Conservation (phyloP, 768 basidiomycete genomes). For the Kwoniella newhampshirensis region DNA sequence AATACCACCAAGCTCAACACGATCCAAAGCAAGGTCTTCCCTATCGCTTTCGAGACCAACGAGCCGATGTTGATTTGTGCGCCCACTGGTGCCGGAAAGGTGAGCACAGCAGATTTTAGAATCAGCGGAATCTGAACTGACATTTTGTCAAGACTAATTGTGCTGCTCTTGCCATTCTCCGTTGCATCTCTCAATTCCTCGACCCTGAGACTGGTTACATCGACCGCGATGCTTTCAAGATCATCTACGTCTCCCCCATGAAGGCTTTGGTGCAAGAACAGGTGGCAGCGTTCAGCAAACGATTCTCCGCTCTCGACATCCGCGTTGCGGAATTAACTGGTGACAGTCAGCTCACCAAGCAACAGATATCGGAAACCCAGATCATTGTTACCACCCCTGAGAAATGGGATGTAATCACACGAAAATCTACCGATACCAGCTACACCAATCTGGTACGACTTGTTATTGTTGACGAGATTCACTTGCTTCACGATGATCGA, state of each 20-base stretch:
- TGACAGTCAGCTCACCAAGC: slow-evolving; percentile 96
- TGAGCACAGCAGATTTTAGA: slow-evolving; percentile 50
- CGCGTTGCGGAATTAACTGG: slow-evolving; percentile 94
- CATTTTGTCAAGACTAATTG: slow-evolving; percentile 76
- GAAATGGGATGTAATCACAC: slow-evolving; percentile 99
- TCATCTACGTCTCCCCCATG: slow-evolving; percentile 98
- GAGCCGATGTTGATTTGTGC: slow-evolving; percentile 95
- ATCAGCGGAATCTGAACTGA: slow-evolving; percentile 23
- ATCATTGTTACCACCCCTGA: slow-evolving; percentile 98
- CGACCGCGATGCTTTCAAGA: slow-evolving; percentile 88
- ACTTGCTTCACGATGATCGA: slow-evolving; percentile 94
- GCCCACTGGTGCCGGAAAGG: slow-evolving; percentile 98
- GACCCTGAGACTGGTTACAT: slow-evolving; percentile 75
- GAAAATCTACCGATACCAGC: slow-evolving; percentile 93
- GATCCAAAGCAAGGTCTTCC: slow-evolving; percentile 88
- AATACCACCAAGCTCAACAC: slow-evolving; percentile 74
- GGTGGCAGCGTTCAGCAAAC: slow-evolving; percentile 87
- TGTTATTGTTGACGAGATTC: slow-evolving; percentile 97
- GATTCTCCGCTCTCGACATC: slow-evolving; percentile 70
- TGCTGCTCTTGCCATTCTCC: slow-evolving; percentile 90
- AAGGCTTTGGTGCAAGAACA: slow-evolving; percentile 98
- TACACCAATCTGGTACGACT: slow-evolving; percentile 96
- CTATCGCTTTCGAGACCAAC: slow-evolving; percentile 82
- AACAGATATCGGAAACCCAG: slow-evolving; percentile 93
- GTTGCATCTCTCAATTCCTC: slow-evolving; percentile 84